Evolutionary conservation across 768 basidiomycete genomes (phyloP), one percentile per base, ranked within the genome.

Genomic region (Paxillus rubicundulus): DNA sequence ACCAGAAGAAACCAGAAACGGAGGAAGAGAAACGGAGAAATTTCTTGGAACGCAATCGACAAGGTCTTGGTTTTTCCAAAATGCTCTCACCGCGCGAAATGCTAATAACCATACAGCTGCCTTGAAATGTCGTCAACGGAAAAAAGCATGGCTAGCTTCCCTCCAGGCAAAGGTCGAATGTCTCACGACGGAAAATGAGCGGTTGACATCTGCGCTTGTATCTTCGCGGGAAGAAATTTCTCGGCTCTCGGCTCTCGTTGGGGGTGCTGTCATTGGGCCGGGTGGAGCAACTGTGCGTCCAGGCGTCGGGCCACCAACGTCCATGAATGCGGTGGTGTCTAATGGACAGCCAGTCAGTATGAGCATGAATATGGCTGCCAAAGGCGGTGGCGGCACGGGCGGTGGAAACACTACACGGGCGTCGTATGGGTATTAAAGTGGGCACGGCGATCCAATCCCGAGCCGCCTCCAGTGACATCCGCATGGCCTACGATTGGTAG

Each of bases 11-110:
- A 65, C 89, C 88, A 20, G 93, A 97, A 77, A 98, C 96, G 0
- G 97, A 99, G 69, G 97, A 98, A 70, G 97, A 98, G 67, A 99
- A 99, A 72, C 79, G 97, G 38, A 85, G 82, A 71, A 98, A 98
- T 72, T 98, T 99, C 72, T 73, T 99, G 54, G 97, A 98, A 71
- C 80, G 97, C 55, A 99, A 99, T 66, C 80, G 97, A 63, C 97
- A 98, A 82, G 96, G 96, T 98, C 24, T 17, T 53, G 2, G 20
- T 21, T 10, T 37, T 9, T 28, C 4, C 4, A 24, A 16, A n/a
- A 14, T 33, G 28, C 44, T 50, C 18, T 42, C 16, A 12, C 34
- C 5, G n/a, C 33, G 17, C 33, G 48, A 14, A 18, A 6, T 50
- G 45, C 44, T 65, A 54, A 56, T 30, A 12, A 33, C 28, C 44